phyloP scores from a whole-genome alignment of 2,329 filamentous ascomycete genomes.

The Ascochyta pisi region DNA sequence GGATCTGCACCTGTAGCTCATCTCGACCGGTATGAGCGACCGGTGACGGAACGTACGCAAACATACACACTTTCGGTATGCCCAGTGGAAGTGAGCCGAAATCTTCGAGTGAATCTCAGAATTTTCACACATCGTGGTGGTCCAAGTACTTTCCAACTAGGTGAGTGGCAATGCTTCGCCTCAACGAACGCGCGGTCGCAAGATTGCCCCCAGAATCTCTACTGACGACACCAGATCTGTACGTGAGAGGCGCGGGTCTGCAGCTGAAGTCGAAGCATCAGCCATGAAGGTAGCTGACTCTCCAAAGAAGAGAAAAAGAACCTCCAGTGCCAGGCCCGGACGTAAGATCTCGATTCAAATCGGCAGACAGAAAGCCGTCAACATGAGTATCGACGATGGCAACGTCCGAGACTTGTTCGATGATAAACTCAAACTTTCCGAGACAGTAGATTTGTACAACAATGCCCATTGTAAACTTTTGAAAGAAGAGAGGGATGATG shows the following conservation, averaged over 20 bases:
- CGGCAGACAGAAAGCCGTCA: conserved; percentile 14
- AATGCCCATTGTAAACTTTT: conserved; percentile 37
- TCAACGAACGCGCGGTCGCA: background rate
- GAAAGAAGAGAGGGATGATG: conserved; percentile 33
- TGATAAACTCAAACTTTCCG: conserved; percentile 2
- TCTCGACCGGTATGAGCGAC: conserved; percentile 30
- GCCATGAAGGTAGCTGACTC: conserved; percentile 41
- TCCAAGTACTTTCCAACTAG: conserved; percentile 40
- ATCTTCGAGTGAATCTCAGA: conserved; percentile 35
- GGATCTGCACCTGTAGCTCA: conserved; percentile 1
- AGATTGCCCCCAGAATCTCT: conserved; percentile 1
- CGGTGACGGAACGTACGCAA: conserved; percentile 26
- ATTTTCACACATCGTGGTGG: conserved; percentile 30
- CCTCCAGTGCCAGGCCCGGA: conserved; percentile 16
- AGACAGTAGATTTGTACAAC: conserved; percentile 25
- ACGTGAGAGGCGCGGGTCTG: conserved; percentile 38
- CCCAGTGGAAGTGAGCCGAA: conserved; percentile 37
- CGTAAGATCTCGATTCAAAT: conserved; percentile 3
- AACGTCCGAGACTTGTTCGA: conserved; percentile 14
- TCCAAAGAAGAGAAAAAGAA: conserved; percentile 45
- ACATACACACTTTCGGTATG: conserved; percentile 36
- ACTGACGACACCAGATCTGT: conserved; percentile 33
- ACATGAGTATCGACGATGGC: conserved; percentile 2
- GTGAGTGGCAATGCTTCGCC: conserved; percentile 25
- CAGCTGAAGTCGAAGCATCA: conserved; percentile 30